Conservation (phyloP, 306 rosid genomes). For the Quercus variabilis region DNA sequence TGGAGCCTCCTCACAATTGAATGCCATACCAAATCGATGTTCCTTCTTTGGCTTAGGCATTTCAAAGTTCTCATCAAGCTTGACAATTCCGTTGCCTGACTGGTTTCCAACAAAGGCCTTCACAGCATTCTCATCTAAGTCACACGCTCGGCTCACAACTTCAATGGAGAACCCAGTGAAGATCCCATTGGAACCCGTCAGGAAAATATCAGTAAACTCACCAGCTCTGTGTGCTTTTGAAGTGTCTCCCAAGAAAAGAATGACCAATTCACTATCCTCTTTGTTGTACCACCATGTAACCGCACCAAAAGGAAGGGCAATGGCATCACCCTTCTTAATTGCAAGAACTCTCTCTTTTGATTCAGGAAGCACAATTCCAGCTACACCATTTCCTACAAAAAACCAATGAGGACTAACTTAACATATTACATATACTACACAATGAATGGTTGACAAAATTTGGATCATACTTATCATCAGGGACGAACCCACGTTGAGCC, state of each 20-base stretch:
- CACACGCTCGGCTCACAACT: conserved; percentile 50
- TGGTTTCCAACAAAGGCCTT: conserved; percentile 56
- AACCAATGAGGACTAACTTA: too few relatives aligned
- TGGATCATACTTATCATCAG: too few relatives aligned
- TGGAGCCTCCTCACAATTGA: too few relatives aligned
- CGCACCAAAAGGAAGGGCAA: conserved; percentile 50
- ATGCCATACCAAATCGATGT: too few relatives aligned
- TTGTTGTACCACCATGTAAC: conserved; percentile 59
- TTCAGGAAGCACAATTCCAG: conserved; percentile 40
- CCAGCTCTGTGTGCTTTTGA: conserved; percentile 46
- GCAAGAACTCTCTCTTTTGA: conserved; percentile 40
- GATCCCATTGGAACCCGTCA: conserved; percentile 45
- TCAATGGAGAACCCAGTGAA: conserved; percentile 45
- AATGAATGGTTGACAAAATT: too few relatives aligned
- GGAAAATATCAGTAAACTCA: conserved; percentile 37
- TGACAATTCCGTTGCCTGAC: conserved; percentile 49
- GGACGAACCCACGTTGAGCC: too few relatives aligned
- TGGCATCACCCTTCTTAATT: conserved; percentile 49
- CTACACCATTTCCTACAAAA: too few relatives aligned
- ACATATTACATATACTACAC: too few relatives aligned
- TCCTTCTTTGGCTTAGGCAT: conserved; percentile 30
- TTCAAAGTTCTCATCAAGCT: conserved; percentile 27
- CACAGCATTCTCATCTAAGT: conserved; percentile 39
- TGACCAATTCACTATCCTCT: neutral
- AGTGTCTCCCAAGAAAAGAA: conserved; percentile 48